phyloP scores from a whole-genome alignment of 2,329 filamentous ascomycete species.

The Paraphaeosphaeria sporulosa region DNA sequence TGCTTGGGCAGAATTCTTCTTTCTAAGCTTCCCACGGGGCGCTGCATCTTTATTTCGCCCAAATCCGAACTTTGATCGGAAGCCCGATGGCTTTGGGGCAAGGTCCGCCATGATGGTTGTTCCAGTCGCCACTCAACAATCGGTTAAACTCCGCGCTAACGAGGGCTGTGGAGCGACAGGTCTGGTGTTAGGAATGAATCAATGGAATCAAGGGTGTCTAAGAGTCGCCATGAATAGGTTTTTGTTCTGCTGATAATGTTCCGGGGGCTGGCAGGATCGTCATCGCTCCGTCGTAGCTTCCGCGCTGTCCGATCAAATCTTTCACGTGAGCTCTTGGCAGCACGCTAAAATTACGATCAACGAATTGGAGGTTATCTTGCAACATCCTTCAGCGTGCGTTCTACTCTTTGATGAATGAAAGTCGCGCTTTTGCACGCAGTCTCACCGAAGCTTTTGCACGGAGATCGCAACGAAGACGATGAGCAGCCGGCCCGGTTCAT shows the following conservation, averaged over 20 bases:
- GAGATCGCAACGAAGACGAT: neutral
- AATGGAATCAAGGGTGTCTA: neutral
- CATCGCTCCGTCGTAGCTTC: constrained; percentile 7
- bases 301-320: neutral
- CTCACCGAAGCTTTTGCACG: neutral
- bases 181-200: neutral
- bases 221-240: neutral
- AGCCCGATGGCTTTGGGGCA: constrained; percentile 7
- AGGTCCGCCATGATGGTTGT: constrained; percentile 11
- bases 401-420: neutral
- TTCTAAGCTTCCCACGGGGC: constrained; percentile 13
- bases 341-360: neutral
- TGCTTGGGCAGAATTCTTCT: constrained; percentile 9
- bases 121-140: constrained; percentile 2
- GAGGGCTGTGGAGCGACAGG: neutral
- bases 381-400: neutral
- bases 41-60: constrained; percentile 6
- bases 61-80: constrained; percentile 17
- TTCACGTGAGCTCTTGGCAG: constrained; percentile 11
- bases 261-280: neutral
- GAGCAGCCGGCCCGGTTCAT: neutral
- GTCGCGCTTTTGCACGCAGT: neutral
- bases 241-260: neutral
- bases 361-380: neutral
- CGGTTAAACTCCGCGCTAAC: neutral